These are phyloP conservation scores for Quercus tomentella DNA, from an alignment of 331 rosid genomes.

Conservation along the genomic window DNA sequence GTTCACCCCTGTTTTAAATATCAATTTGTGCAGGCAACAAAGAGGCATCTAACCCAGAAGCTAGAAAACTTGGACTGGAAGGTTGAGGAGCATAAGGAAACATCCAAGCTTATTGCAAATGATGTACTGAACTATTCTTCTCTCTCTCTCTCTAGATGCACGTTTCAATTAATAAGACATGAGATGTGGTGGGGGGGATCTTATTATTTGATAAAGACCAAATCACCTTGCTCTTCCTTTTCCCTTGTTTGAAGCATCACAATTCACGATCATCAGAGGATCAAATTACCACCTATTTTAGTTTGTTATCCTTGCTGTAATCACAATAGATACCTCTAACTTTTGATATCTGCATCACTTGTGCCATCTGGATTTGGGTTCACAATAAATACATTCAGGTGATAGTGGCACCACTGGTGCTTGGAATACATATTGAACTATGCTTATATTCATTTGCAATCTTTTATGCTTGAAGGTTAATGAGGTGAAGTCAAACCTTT, in stretches of 20 bases:
- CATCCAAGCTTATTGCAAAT: slow-evolving; percentile 47
- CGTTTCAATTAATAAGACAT: background rate
- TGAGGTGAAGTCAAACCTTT: slow-evolving; percentile 66
- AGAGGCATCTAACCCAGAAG: slow-evolving; percentile 57
- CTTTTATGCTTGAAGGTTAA: slow-evolving; percentile 45
- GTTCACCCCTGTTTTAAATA: background rate
- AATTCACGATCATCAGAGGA: background rate
- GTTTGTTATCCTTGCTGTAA: slow-evolving; percentile 5
- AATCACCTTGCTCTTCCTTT: background rate
- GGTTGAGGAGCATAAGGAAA: slow-evolving; percentile 64
- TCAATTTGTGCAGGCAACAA: slow-evolving; percentile 46
- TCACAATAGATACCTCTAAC: background rate
- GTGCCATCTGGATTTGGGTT: slow-evolving; percentile 7
- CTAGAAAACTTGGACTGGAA: slow-evolving; percentile 64
- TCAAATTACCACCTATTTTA: background rate
- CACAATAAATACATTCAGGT: background rate
- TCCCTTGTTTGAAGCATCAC: background rate
- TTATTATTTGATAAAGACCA: background rate
- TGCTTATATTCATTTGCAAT: background rate
- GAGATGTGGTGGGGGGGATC: background rate
- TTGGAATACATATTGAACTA: background rate
- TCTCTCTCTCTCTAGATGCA: background rate
- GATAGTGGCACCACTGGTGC: slow-evolving; percentile 1
- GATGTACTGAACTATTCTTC: slow-evolving; percentile 40
- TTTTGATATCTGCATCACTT: background rate